Evolutionary conservation across 306 rosid species (phyloP).

Genomic region (Medicago ruthenica): DNA sequence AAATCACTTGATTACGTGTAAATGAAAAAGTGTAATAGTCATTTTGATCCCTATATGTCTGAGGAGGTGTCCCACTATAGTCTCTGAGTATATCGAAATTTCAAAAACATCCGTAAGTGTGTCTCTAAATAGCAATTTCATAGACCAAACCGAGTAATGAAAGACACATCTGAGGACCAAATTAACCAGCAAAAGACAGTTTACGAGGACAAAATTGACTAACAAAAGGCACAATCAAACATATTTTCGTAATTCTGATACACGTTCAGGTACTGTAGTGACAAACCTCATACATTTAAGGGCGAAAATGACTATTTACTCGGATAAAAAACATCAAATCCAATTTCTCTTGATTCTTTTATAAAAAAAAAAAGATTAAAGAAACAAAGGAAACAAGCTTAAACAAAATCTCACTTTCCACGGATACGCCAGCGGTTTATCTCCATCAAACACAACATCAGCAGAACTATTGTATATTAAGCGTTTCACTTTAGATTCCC

Average conservation of each 20-base stretch:
- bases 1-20: constrained; percentile 36
- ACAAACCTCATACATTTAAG: neutral
- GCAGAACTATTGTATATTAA: constrained; percentile 84
- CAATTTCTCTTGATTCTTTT: neutral
- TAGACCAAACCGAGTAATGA: neutral
- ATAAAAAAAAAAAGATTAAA: neutral
- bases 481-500: constrained; percentile 76
- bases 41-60: neutral
- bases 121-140: neutral
- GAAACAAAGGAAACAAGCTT: constrained; percentile 22
- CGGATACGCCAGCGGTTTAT: constrained; percentile 62
- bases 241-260: neutral
- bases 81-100: neutral
- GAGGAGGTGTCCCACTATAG: neutral
- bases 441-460: constrained; percentile 72
- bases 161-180: neutral
- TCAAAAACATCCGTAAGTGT: neutral
- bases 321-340: neutral
- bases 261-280: neutral
- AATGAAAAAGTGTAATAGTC: constrained; percentile 4
- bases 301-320: neutral
- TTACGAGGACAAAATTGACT: too few species aligned
- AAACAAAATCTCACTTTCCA: constrained; percentile 65
- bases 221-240: neutral
- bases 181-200: too few species aligned